phyloP scores from a whole-genome alignment of 768 basidiomycete species.

The Lactarius hengduanensis region DNA sequence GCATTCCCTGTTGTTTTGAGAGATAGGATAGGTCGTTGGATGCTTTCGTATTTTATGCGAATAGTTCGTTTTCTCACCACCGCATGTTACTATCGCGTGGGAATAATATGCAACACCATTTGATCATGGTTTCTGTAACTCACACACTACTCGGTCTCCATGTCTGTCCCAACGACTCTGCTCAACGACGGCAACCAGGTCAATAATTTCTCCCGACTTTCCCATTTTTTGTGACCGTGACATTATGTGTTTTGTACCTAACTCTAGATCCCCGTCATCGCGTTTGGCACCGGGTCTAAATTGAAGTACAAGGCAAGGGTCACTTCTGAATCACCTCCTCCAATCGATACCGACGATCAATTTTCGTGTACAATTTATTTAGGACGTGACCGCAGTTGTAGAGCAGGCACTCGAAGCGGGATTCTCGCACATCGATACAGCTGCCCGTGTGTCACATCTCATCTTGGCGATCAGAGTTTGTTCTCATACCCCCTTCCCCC shows the following conservation, averaged over 20 bases:
- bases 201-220: background rate
- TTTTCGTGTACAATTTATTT: background rate
- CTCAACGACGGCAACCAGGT: conserved; percentile 43
- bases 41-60: background rate
- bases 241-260: background rate
- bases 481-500: background rate
- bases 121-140: background rate
- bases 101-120: conserved; percentile 14
- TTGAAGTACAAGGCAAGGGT: conserved; percentile 34
- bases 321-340: background rate
- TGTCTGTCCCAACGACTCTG: conserved; percentile 37
- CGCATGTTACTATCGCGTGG: background rate
- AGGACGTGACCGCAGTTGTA: conserved; percentile 54
- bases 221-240: background rate
- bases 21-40: background rate
- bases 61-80: background rate
- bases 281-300: conserved; percentile 58
- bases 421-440: conserved; percentile 64
- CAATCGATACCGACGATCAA: background rate
- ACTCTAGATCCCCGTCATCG: conserved; percentile 58
- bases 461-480: background rate
- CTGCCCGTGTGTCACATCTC: conserved; percentile 42
- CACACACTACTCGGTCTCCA: background rate
- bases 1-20: background rate
- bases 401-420: conserved; percentile 58